phyloP scores from a whole-genome alignment of 345 rosid species.

The Aethionema arabicum region DNA sequence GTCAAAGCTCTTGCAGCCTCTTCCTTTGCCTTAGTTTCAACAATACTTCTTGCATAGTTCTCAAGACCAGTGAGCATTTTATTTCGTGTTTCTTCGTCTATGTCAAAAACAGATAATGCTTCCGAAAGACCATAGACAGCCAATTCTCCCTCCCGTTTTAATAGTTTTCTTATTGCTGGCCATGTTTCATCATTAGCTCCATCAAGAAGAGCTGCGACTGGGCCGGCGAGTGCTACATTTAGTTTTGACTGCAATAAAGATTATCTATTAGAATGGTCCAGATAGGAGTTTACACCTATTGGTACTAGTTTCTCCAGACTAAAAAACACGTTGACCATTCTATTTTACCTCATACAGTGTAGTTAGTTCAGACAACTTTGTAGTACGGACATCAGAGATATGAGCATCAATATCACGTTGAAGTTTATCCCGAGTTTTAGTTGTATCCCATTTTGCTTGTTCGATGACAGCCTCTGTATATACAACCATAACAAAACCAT shows the following conservation, averaged over 20 bases:
- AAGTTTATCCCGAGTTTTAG: conserved; percentile 75
- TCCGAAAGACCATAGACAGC: conserved; percentile 67
- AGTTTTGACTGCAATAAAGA: conserved; percentile 64
- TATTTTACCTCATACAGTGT: conserved; percentile 70
- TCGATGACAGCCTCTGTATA: conserved; percentile 85
- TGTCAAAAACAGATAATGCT: conserved; percentile 75
- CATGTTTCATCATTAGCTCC: conserved; percentile 86
- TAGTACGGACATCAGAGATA: conserved; percentile 70
- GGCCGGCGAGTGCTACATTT: conserved; percentile 69
- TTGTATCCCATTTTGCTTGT: conserved; percentile 91
- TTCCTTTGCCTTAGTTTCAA: conserved; percentile 87
- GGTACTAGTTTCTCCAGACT: conserved; percentile 8
- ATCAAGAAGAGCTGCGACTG: conserved; percentile 90
- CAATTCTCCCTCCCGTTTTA: conserved; percentile 58
- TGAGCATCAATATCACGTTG: conserved; percentile 85
- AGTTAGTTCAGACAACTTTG: conserved; percentile 78
- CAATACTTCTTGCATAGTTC: conserved; percentile 66
- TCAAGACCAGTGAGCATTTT: conserved; percentile 59
- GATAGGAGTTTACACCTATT: conserved; percentile 19
- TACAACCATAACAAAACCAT: conserved; percentile 17
- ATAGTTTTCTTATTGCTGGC: conserved; percentile 82
- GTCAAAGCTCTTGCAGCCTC: conserved; percentile 84
- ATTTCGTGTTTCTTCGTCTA: conserved; percentile 61
- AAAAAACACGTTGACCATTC: conserved; percentile 13
- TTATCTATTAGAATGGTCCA: conserved; percentile 25